phyloP scores from a whole-genome alignment of 495 filamentous ascomycete species.

The Pseudevernia furfuracea region DNA sequence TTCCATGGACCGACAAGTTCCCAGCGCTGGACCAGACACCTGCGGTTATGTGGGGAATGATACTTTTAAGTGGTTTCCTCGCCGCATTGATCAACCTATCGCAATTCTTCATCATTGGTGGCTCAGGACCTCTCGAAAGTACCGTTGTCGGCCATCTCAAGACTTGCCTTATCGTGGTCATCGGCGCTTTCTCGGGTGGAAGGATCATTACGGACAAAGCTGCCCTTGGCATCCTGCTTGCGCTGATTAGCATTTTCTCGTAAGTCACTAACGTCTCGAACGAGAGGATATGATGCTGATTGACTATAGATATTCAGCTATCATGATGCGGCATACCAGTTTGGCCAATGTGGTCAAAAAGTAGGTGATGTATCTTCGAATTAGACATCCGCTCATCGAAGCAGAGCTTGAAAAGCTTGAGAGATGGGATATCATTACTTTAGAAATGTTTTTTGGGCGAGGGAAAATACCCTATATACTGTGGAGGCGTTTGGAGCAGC shows the following conservation, averaged over 20 bases:
- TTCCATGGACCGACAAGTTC: conserved; percentile 58
- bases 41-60: conserved; percentile 29
- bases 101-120: conserved; percentile 66
- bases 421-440: background rate
- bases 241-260: conserved; percentile 24
- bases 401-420: conserved; percentile 5
- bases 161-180: conserved; percentile 37
- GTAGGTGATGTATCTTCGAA: background rate
- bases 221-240: conserved; percentile 23
- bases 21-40: conserved; percentile 46
- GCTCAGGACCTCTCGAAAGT: conserved; percentile 60
- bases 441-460: conserved; percentile 13
- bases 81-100: conserved; percentile 65
- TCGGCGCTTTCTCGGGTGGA: conserved; percentile 29
- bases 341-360: conserved; percentile 4
- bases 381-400: conserved; percentile 8
- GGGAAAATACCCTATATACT: background rate
- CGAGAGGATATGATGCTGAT: background rate
- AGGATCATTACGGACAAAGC: conserved; percentile 24
- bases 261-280: conserved; percentile 1
- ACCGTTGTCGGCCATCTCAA: conserved; percentile 62
- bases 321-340: conserved; percentile 23
- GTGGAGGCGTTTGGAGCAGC: background rate
- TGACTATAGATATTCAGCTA: conserved; percentile 20
- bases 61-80: conserved; percentile 47